Base-by-base conservation (phyloP, 140 eudicot genomes). In the Cichorium intybus region DNA sequence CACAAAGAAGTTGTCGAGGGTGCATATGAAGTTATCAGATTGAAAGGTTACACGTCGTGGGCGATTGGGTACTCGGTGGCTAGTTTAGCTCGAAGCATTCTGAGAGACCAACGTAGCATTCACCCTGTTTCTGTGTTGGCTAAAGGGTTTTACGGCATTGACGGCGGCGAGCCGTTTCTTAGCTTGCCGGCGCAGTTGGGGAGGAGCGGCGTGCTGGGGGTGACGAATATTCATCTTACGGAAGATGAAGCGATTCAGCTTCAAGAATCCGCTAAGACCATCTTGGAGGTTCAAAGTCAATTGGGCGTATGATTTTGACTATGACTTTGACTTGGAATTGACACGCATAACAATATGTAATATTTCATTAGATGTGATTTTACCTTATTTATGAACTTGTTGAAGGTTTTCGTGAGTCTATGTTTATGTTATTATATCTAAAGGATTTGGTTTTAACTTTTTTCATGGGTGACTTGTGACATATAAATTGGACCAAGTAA, bases 11-110 rank as follows among this genome's bases (percentile, higher is more conserved):
- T 90, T 0, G 80, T 90, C 26, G 76, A 82, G 15, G 69, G 96
- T 55, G 97, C 97, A 20, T 90, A 91, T 45, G 96, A 91, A 64
- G 97, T 91, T 4, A 91, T 91, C 33, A 61, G 47, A 10, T 73
- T 91, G 62, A 91, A 91, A 69, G 97, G 97, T 24, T 91, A 91
- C 95, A 91, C 97, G 2, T 91, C 97, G 0, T 91, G 97, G 97
- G 97, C 96, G 0, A 85, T 91, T 27, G 97, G 97, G n/a, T 91
- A 91, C 85, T 91, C 97, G 0, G 95, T 68, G 28, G 97, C 97
- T 10, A 91, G 78, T 82, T 64, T 91, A 57, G 95, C 97, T 52
- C 77, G 95, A 7, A 64, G 83, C 54, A 72, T 91, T 15, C 79
- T 91, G 4, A 77, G 97, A 57, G 95, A 87, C 50, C 96, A 91